Percentiles rank a stretch among this genome's conserved stretches.
Conservation (phyloP, 495 filamentous ascomycete genomes). For the Trichoderma gamsii region DNA sequence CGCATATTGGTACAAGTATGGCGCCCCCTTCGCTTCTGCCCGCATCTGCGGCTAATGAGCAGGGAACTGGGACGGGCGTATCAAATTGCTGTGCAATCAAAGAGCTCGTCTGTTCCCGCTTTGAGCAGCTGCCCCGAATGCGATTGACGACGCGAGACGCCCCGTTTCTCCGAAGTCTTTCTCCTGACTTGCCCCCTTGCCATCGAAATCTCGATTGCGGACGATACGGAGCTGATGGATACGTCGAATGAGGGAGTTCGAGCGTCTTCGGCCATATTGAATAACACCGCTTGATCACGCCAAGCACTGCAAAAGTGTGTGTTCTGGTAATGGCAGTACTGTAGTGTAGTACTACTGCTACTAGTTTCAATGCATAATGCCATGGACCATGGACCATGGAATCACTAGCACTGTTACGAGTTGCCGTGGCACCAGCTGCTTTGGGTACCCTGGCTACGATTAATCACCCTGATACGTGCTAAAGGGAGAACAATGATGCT, state of each 20-base stretch:
- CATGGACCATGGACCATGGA: neutral
- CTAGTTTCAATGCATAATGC: neutral
- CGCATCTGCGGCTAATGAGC: conserved; percentile 14
- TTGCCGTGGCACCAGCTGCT: neutral
- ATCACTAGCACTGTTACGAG: neutral
- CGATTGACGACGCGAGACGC: conserved; percentile 11
- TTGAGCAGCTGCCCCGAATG: conserved; percentile 12
- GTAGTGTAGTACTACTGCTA: neutral
- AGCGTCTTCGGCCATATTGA: too few species aligned
- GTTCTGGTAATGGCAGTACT: neutral
- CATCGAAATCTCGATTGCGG: conserved; percentile 9
- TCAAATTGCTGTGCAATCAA: conserved; percentile 11
- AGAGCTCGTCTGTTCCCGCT: conserved; percentile 13
- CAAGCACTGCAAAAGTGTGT: neutral
- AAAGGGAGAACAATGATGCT: neutral
- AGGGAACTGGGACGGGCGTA: conserved; percentile 12
- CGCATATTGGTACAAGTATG: conserved; percentile 9
- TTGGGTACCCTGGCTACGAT: neutral
- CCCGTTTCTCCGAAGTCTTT: conserved; percentile 1
- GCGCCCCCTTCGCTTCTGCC: conserved; percentile 13
- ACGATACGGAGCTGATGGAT: neutral
- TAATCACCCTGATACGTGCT: neutral
- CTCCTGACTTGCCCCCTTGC: conserved; percentile 1
- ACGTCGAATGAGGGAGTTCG: neutral
- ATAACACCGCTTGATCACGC: neutral